These are phyloP conservation scores for Medicago truncatula DNA, from an alignment of 306 rosid species.

Conservation along the genomic window MtrunA17r5.0-ANR NC_053048.1:3252501-3253000, in stretches of 20 bases:
- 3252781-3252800: conserved; percentile 57
- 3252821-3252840: background rate
- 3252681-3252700: background rate
- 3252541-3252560: too few species aligned
- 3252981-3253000: conserved; percentile 14
- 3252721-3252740: conserved; percentile 11
- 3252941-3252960: conserved; percentile 66
- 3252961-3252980: conserved; percentile 58
- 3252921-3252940: conserved; percentile 65
- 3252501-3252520: too few species aligned
- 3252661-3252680: background rate
- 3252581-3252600: background rate
- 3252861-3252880: conserved; percentile 85
- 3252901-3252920: conserved; percentile 65
- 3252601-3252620: background rate
- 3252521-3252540: too few species aligned
- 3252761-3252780: conserved; percentile 76
- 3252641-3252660: background rate
- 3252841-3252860: background rate
- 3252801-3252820: background rate
- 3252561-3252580: background rate
- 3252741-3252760: conserved; percentile 92
- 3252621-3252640: background rate
- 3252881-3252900: conserved; percentile 55
- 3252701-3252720: conserved; percentile 13